These are phyloP conservation scores for Stephanodiscus triporus DNA, from an alignment of 108 stramenopile genomes.

Conservation along the genomic window DNA sequence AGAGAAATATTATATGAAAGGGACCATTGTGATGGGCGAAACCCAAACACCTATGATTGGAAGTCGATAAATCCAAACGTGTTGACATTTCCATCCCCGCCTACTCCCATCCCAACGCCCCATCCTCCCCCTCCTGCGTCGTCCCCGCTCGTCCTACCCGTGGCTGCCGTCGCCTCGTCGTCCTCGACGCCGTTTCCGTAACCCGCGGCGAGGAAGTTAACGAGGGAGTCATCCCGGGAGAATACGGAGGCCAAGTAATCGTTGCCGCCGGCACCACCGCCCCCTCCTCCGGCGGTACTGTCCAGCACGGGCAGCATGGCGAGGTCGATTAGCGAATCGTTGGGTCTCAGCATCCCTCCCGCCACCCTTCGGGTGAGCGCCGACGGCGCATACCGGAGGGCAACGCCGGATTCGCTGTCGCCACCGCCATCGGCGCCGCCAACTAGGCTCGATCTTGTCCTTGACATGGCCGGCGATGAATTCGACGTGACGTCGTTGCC, in stretches of 20 bases:
- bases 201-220: conserved; percentile 9
- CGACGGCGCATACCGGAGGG: background rate
- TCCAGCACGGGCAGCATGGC: conserved; percentile 66
- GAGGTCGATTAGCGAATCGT: conserved; percentile 75
- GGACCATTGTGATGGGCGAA: too few relatives aligned
- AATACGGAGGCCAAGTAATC: conserved; percentile 1
- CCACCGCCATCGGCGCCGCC: background rate
- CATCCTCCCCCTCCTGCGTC: background rate
- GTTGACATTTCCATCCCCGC: background rate
- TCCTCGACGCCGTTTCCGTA: background rate
- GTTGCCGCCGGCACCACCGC: background rate
- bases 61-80: background rate
- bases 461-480: too few relatives aligned
- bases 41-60: background rate
- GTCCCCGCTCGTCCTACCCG: too few relatives aligned
- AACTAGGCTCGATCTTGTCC: background rate
- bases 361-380: conserved; percentile 10
- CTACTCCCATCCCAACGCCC: background rate
- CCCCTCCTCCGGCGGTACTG: background rate
- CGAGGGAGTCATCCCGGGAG: conserved; percentile 26
- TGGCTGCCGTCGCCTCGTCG: too few relatives aligned
- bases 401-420: background rate
- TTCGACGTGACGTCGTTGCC: background rate
- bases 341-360: conserved; percentile 59
- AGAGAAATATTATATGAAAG: too few relatives aligned